Evolutionary conservation across 2,329 filamentous ascomycete genomes (phyloP), one percentile per base, ranked within the genome.

Genomic region (Diaporthe vaccinii): DNA sequence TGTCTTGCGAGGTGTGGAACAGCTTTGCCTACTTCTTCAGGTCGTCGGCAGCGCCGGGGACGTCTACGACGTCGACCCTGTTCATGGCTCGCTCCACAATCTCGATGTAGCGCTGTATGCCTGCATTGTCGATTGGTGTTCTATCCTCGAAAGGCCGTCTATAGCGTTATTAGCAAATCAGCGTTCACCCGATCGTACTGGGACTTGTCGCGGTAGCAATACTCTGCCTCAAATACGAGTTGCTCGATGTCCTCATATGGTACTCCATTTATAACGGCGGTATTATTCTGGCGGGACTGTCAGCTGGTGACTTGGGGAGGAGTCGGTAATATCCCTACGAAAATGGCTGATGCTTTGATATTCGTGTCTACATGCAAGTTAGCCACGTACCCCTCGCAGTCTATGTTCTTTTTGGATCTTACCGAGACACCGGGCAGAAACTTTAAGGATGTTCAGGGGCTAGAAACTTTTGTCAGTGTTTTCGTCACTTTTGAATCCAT

Each of bases 201-300:
- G 44, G n/a, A 6, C 9, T 65, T 22, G 3, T 31, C 22, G 5
- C 8, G 36, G 4, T 10, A 46, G n/a, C n/a, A 15, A 25, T 53
- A 68, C 65, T 68, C 65, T 44, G 58, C 14, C 25, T 61, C 36
- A 5, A 3, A 44, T 14, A 44, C 15, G 5, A 20, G 22, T 3
- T 9, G 59, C 15, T 65, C n/a, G 39, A 44, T 17, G 22, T 65
- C 22, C 15, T 15, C 2, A 8, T 25, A 28, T 1, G 2, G 6
- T 2, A 46, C 8, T 20, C 14, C 10, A 4, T 9, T 12, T 1
- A 9, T 12, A 3, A 10, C 0, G 4, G 31, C 8, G 12, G 31
- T 51, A 3, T 53, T 20, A 1, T 12, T 22, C 46, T 53, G 12
- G 7, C 17, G 8, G 4, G 2, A 9, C 31, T 39, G 46, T 68